A percentile compares a stretch with the other conserved stretches of the same genome.
phyloP scores from a whole-genome alignment of 2,329 filamentous ascomycete species.

The Raffaelea ambrosiae region DNA sequence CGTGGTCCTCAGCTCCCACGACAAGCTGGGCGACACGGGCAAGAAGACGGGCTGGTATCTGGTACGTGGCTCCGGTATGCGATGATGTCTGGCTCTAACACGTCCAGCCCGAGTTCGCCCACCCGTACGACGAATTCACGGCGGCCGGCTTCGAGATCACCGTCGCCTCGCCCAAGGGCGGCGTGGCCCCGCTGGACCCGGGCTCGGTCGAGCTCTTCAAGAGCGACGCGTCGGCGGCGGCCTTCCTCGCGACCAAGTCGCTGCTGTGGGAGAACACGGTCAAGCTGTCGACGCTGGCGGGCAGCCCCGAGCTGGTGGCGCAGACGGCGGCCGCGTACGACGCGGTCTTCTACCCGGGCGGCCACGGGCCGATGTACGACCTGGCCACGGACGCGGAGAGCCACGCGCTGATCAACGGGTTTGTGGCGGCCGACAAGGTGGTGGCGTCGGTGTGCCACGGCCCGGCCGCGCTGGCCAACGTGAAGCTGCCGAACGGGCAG shows the following conservation, averaged over 20 bases:
- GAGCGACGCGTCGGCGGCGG: conserved; percentile 39
- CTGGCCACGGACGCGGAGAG: conserved; percentile 48
- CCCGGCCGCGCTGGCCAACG: conserved; percentile 53
- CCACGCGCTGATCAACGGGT: conserved; percentile 52
- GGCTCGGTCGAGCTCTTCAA: conserved; percentile 46
- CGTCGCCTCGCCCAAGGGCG: conserved; percentile 55
- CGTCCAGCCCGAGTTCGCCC: conserved; percentile 51
- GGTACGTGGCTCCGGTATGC: conserved; percentile 24
- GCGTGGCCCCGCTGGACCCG: conserved; percentile 53
- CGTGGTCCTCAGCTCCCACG: conserved; percentile 60
- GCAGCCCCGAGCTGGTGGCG: conserved; percentile 22
- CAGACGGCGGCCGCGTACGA: conserved; percentile 18
- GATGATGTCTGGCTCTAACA: not conserved
- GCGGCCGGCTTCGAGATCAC: conserved; percentile 42
- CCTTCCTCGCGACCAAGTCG: conserved; percentile 48
- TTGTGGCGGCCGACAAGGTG: conserved; percentile 52
- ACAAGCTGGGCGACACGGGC: conserved; percentile 37
- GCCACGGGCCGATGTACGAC: conserved; percentile 60
- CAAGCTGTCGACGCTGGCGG: conserved; percentile 46
- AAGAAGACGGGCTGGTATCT: conserved; percentile 64
- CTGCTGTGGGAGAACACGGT: conserved; percentile 55
- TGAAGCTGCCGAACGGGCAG: conserved; percentile 40
- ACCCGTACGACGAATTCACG: conserved; percentile 51
- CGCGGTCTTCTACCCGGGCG: conserved; percentile 30
- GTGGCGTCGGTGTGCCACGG: conserved; percentile 64